Conservation (phyloP, 2,329 filamentous ascomycete species). For the Cadophora sp. region DNA sequence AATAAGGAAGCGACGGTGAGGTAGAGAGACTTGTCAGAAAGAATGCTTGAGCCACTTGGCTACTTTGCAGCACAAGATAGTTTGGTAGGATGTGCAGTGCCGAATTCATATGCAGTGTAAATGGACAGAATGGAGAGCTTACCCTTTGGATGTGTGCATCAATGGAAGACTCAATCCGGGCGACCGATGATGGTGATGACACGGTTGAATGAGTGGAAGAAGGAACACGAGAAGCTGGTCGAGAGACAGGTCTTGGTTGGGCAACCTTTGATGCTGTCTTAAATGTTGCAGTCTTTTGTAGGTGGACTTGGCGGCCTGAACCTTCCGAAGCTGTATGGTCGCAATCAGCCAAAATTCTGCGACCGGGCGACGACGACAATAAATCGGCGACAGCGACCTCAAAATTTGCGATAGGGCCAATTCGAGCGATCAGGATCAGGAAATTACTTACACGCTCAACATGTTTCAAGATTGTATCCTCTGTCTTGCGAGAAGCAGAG, state of each 20-base stretch:
- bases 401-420: not conserved
- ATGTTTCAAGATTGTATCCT: conserved; percentile 21
- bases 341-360: conserved; percentile 16
- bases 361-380: conserved; percentile 7
- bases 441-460: conserved; percentile 26
- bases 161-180: conserved; percentile 19
- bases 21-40: not conserved
- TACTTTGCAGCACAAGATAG: not conserved
- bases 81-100: no score
- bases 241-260: conserved; percentile 16
- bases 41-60: not conserved
- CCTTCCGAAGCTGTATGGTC: conserved; percentile 24
- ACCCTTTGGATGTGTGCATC: conserved; percentile 19
- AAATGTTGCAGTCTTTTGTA: conserved; percentile 22
- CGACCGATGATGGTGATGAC: conserved; percentile 15
- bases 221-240: conserved; percentile 22
- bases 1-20: not conserved
- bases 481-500: conserved; percentile 25
- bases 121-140: not conserved
- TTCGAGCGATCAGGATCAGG: conserved; percentile 10
- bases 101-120: not conserved
- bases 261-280: conserved; percentile 17
- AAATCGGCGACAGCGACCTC: not conserved
- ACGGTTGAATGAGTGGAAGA: conserved; percentile 7
- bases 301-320: conserved; percentile 14